Base-by-base conservation (phyloP, 768 basidiomycete species). In the Boletus rubropictus region DNA sequence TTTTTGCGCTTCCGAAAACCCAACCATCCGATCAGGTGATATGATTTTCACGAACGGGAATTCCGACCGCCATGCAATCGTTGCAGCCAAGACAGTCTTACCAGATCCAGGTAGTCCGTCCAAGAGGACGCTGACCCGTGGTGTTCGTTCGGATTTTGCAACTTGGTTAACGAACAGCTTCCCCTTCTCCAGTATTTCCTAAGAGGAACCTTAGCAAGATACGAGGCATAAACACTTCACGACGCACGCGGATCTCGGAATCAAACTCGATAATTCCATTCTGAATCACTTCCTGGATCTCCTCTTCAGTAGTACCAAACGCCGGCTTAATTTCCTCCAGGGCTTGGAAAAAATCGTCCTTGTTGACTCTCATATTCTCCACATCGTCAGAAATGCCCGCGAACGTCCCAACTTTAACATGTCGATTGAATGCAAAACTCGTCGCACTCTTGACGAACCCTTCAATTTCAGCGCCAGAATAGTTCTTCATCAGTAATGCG, bases 31-130 rank as follows among this genome's bases (percentile, higher is more conserved):
- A 60, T 97, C 96, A 0, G 96, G 91, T 3, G 93, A 89, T 48
- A 98, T 82, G 32, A 99, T 77, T 66, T 99, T 98, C 73, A 99
- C 95, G 73, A 99, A 99, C 0, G 96, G 96, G 68, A 84, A 99
- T 53, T 85, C 74, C n/a, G 95, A 97, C 21, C 80, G 79, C 69
- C 90, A 84, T 2, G 95, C 96, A 46, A 98, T 95, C 5, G 89
- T 87, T 6, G 92, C 95, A 2, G 88, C 95, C 37, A 98, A 70
- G 0, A 95, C 95, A 0, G 95, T 94, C 72, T 98, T 98, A 15
- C 96, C 96, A 8, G 91, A 81, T 4, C 90, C 89, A 17, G 94
- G 79, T 1, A 88, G 84, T 5, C 95, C 96, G 56, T 94, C 87
- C 37, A 98, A 72, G 11, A 98, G 76, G 6, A 94, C 77, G 53